Evolutionary conservation across 1,284 basidiomycete species (phyloP).

Genomic region (Xerocomus amazonicus): DNA sequence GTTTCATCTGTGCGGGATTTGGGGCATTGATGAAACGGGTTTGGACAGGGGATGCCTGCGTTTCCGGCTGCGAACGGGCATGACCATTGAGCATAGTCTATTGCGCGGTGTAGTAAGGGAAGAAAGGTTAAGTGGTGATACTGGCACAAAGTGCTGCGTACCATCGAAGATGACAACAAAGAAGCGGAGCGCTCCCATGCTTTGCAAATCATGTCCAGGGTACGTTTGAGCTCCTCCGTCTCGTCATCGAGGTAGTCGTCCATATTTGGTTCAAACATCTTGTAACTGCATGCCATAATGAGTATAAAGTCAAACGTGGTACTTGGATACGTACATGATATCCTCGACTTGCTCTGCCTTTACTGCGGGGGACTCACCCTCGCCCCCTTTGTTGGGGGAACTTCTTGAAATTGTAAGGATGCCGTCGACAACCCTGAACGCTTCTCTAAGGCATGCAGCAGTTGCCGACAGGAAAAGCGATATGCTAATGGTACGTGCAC

Average conservation of each 20-base stretch:
- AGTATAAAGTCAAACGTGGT: neutral
- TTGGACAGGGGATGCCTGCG: conserved; percentile 38
- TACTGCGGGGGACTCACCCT: conserved; percentile 30
- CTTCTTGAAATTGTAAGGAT: conserved; percentile 52
- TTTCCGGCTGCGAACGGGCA: neutral
- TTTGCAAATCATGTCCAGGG: conserved; percentile 73
- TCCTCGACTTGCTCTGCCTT: conserved; percentile 64
- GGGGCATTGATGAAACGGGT: conserved; percentile 76
- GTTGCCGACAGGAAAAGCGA: conserved; percentile 80
- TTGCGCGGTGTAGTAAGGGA: neutral
- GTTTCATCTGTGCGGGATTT: conserved; percentile 90
- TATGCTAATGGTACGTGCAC: conserved; percentile 72
- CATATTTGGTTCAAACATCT: conserved; percentile 94
- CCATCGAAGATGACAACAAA: conserved; percentile 9
- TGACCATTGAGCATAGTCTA: conserved; percentile 11
- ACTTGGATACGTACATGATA: conserved; percentile 57
- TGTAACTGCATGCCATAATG: conserved; percentile 51
- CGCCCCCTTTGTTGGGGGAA: neutral
- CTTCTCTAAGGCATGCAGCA: conserved; percentile 86
- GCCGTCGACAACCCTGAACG: conserved; percentile 81
- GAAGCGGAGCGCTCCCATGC: conserved; percentile 73
- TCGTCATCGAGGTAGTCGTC: conserved; percentile 97
- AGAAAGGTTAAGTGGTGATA: neutral
- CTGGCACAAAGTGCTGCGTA: conserved; percentile 4
- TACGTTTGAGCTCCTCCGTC: conserved; percentile 73